A percentile compares a stretch with the other conserved stretches of the same genome.
phyloP scores from a whole-genome alignment of 495 filamentous ascomycete species.

The Hypomontagnella submonticulosa region DNA sequence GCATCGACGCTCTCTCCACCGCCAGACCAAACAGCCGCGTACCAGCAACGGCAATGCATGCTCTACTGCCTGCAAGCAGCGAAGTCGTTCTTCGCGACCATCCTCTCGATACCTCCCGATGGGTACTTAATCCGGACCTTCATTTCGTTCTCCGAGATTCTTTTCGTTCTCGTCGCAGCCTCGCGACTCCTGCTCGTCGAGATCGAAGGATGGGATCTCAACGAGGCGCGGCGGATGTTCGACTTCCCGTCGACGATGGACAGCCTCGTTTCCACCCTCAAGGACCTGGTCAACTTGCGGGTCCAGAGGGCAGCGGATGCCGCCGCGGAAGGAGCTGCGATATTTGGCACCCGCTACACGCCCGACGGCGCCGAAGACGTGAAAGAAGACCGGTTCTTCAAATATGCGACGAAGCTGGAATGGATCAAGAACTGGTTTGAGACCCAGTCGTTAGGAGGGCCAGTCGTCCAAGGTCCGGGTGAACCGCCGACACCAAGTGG shows the following conservation, averaged over 20 bases:
- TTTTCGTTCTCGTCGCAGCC: slow-evolving; percentile 42
- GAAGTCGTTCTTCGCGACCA: slow-evolving; percentile 32
- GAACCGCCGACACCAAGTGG: slow-evolving; percentile 7
- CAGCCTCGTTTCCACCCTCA: slow-evolving; percentile 24
- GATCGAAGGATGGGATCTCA: slow-evolving; percentile 45
- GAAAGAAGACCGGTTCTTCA: slow-evolving; percentile 25
- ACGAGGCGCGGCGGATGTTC: slow-evolving; percentile 35
- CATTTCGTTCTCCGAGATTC: slow-evolving; percentile 33
- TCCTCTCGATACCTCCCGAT: slow-evolving; percentile 37
- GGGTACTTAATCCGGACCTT: slow-evolving; percentile 39
- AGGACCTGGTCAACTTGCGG: slow-evolving; percentile 13
- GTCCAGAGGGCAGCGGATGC: slow-evolving; percentile 27
- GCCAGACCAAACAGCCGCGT: slow-evolving; percentile 25
- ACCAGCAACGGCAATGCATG: slow-evolving; percentile 43
- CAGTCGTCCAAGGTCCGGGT: not conserved
- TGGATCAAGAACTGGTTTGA: slow-evolving; percentile 43
- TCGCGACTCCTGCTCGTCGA: slow-evolving; percentile 45
- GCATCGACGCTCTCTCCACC: slow-evolving; percentile 39
- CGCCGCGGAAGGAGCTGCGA: slow-evolving; percentile 21
- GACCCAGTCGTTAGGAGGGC: slow-evolving; percentile 2
- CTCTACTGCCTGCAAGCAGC: slow-evolving; percentile 44
- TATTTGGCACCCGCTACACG: slow-evolving; percentile 7
- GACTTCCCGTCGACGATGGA: slow-evolving; percentile 37
- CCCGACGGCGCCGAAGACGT: slow-evolving; percentile 34
- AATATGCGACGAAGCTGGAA: slow-evolving; percentile 29